Evolutionary conservation across 129 eudicot species (phyloP).

Genomic region (Ambrosia trifida): DNA sequence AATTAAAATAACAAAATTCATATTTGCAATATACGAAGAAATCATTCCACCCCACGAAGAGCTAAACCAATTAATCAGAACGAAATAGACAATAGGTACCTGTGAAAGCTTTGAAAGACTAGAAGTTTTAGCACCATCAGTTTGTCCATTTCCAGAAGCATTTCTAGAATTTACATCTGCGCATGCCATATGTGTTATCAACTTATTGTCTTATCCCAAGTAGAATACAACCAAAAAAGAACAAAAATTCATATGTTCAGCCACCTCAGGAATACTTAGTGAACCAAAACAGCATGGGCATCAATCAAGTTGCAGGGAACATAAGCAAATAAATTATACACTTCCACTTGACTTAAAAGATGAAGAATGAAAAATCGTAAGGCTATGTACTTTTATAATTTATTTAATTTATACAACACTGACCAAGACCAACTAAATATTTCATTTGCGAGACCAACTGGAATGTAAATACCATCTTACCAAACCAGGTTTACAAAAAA

Average conservation of each 20-base stretch:
- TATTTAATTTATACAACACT: neutral
- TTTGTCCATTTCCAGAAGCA: constrained; percentile 45
- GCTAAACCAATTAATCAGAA: neutral
- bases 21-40: neutral
- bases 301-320: constrained; percentile 12
- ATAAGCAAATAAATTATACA: neutral
- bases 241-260: neutral
- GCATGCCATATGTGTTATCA: constrained; percentile 15
- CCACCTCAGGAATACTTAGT: neutral
- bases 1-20: constrained; percentile 2
- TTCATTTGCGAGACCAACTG: neutral
- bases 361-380: neutral
- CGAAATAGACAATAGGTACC: constrained; percentile 24
- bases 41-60: neutral
- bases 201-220: neutral
- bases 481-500: neutral
- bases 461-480: neutral
- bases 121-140: constrained; percentile 37
- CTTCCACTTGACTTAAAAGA: neutral
- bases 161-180: constrained; percentile 55
- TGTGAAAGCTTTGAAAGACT: constrained; percentile 31
- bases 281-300: neutral
- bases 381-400: neutral
- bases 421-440: neutral
- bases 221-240: neutral